Base-by-base conservation (phyloP, 345 rosid genomes). In the Stellera chamaejasme region DNA sequence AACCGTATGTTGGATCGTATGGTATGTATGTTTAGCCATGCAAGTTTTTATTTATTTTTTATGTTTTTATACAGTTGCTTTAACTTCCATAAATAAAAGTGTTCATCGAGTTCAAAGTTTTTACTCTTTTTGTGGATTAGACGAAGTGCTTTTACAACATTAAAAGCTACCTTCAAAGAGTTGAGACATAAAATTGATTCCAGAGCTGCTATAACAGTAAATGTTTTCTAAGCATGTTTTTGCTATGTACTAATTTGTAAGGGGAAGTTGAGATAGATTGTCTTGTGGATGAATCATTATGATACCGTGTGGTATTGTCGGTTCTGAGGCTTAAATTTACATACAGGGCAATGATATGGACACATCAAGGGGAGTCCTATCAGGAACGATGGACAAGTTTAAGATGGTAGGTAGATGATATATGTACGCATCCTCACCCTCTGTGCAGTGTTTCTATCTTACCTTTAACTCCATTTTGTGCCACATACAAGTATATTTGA, bases 311-410 rank as follows among this genome's bases (percentile, higher is more conserved):
- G 8, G 14, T 41, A 14, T 8, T 44, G 14, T 41, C 58, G 13
- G 55, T 69, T 11, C 54, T 59, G 55, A 45, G 67, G 51, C 26
- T 65, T 57, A 10, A 48, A 42, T 49, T 60, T 50, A 11, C 27
- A 16, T 50, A 10, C 66, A 89, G 97, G 97, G 97, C 36, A 86
- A 83, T 66, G 90, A 86, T 59, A 89, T 86, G 97, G 97, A 89
- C 82, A 58, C 95, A 47, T 86, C 97, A 26, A 75, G 92, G 69
- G 95, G 97, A 50, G 28, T 82, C 46, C 84, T 86, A 23, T 86
- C 95, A 13, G 95, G 97, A 72, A 89, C 97, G 23, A 89, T 89
- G 97, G 95, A 89, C 66, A 79, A 84, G 52, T 82, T 89, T 65
- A 89, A 89, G 79, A 89, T 66, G 87, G 97, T 86, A 76, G 43